phyloP scores from a whole-genome alignment of 352 stramenopile genomes.

The Globisporangium yorkense region DNA sequence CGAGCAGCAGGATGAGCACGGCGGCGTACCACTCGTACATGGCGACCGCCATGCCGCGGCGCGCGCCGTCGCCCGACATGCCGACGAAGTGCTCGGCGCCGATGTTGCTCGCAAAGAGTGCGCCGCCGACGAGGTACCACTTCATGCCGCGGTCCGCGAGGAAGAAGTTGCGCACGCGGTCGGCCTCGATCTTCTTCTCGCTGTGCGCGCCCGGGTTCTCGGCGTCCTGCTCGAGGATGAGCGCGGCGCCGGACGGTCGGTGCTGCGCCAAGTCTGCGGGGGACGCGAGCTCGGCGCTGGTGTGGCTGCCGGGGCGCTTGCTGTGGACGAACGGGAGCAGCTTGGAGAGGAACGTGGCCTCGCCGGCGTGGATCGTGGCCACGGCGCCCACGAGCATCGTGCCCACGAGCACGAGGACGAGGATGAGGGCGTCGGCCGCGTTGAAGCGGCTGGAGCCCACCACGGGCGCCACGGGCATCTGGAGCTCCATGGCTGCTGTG shows the following conservation, averaged over 20 bases:
- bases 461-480: slow-evolving; percentile 7
- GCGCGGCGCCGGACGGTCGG: slow-evolving; percentile 14
- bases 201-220: slow-evolving; percentile 20
- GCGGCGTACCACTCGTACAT: slow-evolving; percentile 66
- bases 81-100: slow-evolving; percentile 66
- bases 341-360: slow-evolving; percentile 8
- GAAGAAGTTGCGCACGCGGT: slow-evolving; percentile 49
- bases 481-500: not conserved
- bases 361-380: slow-evolving; percentile 18
- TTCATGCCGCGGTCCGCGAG: slow-evolving; percentile 59
- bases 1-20: slow-evolving; percentile 47
- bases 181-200: slow-evolving; percentile 21
- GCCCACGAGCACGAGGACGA: slow-evolving; percentile 10
- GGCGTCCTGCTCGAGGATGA: slow-evolving; percentile 16
- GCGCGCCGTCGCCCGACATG: slow-evolving; percentile 56
- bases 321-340: slow-evolving; percentile 7
- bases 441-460: slow-evolving; percentile 10
- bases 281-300: slow-evolving; percentile 1
- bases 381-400: slow-evolving; percentile 18
- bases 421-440: slow-evolving; percentile 13
- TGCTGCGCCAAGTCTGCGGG: slow-evolving; percentile 8
- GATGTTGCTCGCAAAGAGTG: slow-evolving; percentile 65
- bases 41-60: slow-evolving; percentile 46
- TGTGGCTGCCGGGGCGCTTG: not conserved
- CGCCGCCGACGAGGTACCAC: slow-evolving; percentile 58